Evolutionary conservation across 176 grass and related monocot species (phyloP).

Genomic region (Musa troglodytarum): DNA sequence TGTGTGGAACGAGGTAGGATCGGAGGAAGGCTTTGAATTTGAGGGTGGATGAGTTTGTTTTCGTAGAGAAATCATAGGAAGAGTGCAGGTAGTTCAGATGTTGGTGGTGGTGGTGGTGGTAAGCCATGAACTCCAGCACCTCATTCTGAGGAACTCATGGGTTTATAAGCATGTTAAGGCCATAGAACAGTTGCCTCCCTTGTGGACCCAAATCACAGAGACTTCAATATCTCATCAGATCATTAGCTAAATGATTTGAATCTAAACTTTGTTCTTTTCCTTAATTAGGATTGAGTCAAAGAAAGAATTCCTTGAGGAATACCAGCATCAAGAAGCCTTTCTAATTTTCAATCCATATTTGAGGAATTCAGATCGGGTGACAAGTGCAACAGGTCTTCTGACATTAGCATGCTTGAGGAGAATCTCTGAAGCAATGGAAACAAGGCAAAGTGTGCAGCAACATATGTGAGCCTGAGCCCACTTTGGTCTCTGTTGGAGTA

Average conservation of each 20-base stretch:
- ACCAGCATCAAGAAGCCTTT: background rate
- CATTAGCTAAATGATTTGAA: background rate
- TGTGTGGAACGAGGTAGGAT: background rate
- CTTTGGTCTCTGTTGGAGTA: too few relatives aligned
- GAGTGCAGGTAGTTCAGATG: background rate
- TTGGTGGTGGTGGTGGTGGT: background rate
- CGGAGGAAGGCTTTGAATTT: conserved; percentile 4
- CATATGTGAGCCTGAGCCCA: too few relatives aligned
- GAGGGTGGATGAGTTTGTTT: background rate
- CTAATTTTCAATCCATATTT: background rate
- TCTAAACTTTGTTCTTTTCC: background rate
- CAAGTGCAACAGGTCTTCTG: background rate
- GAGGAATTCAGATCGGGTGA: background rate
- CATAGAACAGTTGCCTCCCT: background rate
- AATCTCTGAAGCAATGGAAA: background rate
- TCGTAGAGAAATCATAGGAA: background rate
- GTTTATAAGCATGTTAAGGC: background rate
- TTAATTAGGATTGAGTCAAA: background rate
- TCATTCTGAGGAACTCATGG: background rate
- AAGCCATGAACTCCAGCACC: background rate
- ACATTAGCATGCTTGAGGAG: background rate
- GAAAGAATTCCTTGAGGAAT: background rate
- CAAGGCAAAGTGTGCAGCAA: background rate
- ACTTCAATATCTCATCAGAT: too few relatives aligned
- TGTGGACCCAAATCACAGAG: background rate